Base-by-base conservation (phyloP, 176 grass and related monocot genomes). In the Eragrostis nindensis region DNA sequence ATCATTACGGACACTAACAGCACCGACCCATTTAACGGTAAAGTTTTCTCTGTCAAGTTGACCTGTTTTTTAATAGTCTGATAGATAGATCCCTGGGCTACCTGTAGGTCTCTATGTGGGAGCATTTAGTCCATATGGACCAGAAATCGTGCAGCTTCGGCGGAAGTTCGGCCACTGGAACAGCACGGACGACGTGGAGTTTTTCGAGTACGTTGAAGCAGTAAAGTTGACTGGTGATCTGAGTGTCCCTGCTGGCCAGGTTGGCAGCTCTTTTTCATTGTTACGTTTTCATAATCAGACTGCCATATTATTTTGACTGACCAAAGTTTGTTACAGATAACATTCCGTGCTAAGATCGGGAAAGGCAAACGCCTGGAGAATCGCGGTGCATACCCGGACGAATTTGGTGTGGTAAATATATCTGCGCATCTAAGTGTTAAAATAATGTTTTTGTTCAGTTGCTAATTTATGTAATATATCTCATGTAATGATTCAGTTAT, bases 141-240 rank as follows among this genome's bases (percentile, higher is more conserved):
- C 90, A n/a, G 92, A 98, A 78, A 93, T 98, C 68, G 96, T 98
- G 55, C 92, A 95, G 67, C 85, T 98, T 64, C 84, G 78, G 55
- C 81, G 87, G 21, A 98, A 92, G 83, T 93, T 89, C 12, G 96
- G 96, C 42, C 92, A 98, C 39, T 98, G 96, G 96, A 89, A 82
- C 69, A 74, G 60, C 80, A 79, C 86, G 3, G 68, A 93, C 19
- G 88, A 93, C 7, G 69, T 98, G 52, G 96, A 90, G 29, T 98
- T 98, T 84, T 98, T 95, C 5, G 96, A 98, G 69, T 98, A 98
- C 67, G 96, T 98, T 27, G 96, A 98, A 84, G 96, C 96, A 38
- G 88, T 98, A 56, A 98, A 95, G 77, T 90, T 98, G 84, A 98
- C 96, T 89, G 96, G 96, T 68, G 96, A 98, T 86, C 78, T 98